Percentiles rank a stretch among this genome's conserved stretches.
These are phyloP conservation scores for Fusarium veterinarium DNA, from an alignment of 2,329 filamentous ascomycete genomes.

Conservation along the genomic window DNA sequence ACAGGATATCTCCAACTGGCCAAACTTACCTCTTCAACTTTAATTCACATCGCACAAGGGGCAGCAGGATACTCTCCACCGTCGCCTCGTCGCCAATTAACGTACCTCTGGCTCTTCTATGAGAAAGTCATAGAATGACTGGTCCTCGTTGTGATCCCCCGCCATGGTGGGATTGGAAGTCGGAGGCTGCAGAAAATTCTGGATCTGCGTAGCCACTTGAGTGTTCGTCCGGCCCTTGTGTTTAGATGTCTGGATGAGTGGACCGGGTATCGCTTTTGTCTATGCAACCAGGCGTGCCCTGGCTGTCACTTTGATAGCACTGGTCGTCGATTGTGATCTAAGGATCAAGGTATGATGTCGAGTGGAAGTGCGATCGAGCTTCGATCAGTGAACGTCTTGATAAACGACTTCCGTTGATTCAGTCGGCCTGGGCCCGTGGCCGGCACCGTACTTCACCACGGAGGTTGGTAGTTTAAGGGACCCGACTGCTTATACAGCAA, in stretches of 20 bases:
- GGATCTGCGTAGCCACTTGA: constrained; percentile 7
- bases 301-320: constrained; percentile 13
- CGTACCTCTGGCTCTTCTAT: constrained; percentile 46
- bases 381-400: constrained; percentile 33
- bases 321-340: constrained; percentile 12
- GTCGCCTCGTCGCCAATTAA: constrained; percentile 3
- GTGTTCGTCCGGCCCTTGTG: constrained; percentile 26
- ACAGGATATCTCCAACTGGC: constrained; percentile 11
- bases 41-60: constrained; percentile 24
- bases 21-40: constrained; percentile 17
- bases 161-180: constrained; percentile 38
- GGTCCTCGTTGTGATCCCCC: constrained; percentile 38
- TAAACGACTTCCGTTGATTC: constrained; percentile 29
- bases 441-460: constrained; percentile 37
- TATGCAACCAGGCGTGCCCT: constrained; percentile 20
- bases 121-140: constrained; percentile 47
- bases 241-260: constrained; percentile 18
- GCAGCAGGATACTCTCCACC: constrained; percentile 4
- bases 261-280: constrained; percentile 18
- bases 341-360: constrained; percentile 5
- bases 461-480: constrained; percentile 33
- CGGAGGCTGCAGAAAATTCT: constrained; percentile 19
- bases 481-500: constrained; percentile 42
- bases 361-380: constrained; percentile 13
- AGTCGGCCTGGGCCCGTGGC: constrained; percentile 36